Percentiles rank a stretch among this genome's conserved stretches.
These are phyloP conservation scores for Penicillium lividum DNA, from an alignment of 495 filamentous ascomycete genomes.

Conservation along the genomic window DNA sequence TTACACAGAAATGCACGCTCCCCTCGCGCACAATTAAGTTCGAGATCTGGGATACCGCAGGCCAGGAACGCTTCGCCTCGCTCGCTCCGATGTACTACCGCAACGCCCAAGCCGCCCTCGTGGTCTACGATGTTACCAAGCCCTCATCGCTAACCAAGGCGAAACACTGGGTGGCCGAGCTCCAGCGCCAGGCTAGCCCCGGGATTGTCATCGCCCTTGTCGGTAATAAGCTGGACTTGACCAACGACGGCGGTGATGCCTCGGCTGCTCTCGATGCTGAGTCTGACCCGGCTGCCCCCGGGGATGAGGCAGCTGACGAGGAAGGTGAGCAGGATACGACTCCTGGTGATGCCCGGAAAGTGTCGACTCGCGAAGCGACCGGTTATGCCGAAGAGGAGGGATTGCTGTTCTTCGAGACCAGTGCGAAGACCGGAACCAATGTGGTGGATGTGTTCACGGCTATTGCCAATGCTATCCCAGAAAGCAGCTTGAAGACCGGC, in stretches of 20 bases:
- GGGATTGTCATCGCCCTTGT: slow-evolving; percentile 98
- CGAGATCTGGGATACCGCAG: slow-evolving; percentile 99
- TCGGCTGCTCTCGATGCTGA: slow-evolving; percentile 34
- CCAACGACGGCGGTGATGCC: slow-evolving; percentile 51
- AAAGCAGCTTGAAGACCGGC: slow-evolving; percentile 88
- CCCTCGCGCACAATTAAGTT: slow-evolving; percentile 98
- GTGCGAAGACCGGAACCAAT: slow-evolving; percentile 91
- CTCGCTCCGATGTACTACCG: slow-evolving; percentile 99
- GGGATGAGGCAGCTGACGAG: slow-evolving; percentile 40
- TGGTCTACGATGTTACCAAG: slow-evolving; percentile 98
- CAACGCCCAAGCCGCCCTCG: slow-evolving; percentile 97
- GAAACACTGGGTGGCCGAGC: slow-evolving; percentile 97
- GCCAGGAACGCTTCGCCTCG: slow-evolving; percentile 96
- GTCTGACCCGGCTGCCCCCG: slow-evolving; percentile 26
- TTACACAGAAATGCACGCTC: slow-evolving; percentile 97
- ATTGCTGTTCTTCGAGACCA: slow-evolving; percentile 95
- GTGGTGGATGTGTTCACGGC: slow-evolving; percentile 96
- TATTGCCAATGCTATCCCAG: slow-evolving; percentile 96
- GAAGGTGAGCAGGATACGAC: slow-evolving; percentile 61
- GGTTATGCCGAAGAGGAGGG: slow-evolving; percentile 92
- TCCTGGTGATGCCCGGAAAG: slow-evolving; percentile 78
- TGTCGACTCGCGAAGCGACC: slow-evolving; percentile 85
- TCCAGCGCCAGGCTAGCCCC: slow-evolving; percentile 95
- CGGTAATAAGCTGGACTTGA: slow-evolving; percentile 95
- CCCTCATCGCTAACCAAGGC: slow-evolving; percentile 93